phyloP scores from a whole-genome alignment of 371 early-diverging fungal species.

The Dinochytrium kinnereticum region DNA sequence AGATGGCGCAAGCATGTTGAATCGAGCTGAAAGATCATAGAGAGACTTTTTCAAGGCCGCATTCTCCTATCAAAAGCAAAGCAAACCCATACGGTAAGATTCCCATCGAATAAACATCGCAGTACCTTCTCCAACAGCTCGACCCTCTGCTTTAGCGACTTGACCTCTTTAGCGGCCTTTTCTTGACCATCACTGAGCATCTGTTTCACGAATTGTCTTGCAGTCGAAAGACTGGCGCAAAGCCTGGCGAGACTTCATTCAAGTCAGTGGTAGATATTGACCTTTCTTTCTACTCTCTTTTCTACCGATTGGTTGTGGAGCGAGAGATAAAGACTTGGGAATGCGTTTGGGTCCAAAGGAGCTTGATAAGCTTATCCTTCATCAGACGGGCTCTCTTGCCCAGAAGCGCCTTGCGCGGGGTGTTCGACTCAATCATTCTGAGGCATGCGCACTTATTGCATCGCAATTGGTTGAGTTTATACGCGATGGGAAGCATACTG shows the following conservation, averaged over 20 bases:
- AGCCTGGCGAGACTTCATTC: too few species aligned
- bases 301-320: too few species aligned
- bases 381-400: constrained; percentile 84
- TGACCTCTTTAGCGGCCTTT: constrained; percentile 65
- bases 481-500: constrained; percentile 83
- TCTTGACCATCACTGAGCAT: too few species aligned
- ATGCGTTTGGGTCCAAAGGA: constrained; percentile 82
- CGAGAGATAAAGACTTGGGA: not conserved
- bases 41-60: constrained; percentile 81
- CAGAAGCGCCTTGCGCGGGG: constrained; percentile 89
- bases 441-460: constrained; percentile 85
- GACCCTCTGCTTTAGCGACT: constrained; percentile 76
- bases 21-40: constrained; percentile 79
- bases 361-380: constrained; percentile 84
- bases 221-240: too few species aligned
- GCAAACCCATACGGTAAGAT: too few species aligned
- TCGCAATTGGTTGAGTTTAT: constrained; percentile 77
- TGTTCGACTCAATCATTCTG: constrained; percentile 80
- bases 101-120: too few species aligned
- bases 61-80: too few species aligned
- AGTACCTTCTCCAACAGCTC: constrained; percentile 72
- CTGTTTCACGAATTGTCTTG: too few species aligned
- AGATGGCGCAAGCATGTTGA: constrained; percentile 59
- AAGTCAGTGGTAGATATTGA: too few species aligned
- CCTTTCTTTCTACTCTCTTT: too few species aligned